These are phyloP conservation scores for Backusella psychrophila DNA, from an alignment of 192 early-diverging fungal genomes.

Conservation along the genomic window DNA sequence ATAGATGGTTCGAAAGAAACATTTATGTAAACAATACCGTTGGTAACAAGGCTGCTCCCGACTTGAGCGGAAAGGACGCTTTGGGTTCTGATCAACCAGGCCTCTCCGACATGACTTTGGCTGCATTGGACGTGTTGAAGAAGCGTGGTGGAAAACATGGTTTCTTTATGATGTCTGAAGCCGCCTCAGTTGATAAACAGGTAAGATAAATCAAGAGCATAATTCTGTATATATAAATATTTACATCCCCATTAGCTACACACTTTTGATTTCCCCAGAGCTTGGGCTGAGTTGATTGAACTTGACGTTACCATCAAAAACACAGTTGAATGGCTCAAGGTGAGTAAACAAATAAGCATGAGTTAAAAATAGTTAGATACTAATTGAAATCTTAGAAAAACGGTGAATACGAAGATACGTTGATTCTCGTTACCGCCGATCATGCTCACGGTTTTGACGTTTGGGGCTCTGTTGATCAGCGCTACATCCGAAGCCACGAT, in stretches of 20 bases:
- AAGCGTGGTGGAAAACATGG: conserved; percentile 57
- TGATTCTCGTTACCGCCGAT: conserved; percentile 65
- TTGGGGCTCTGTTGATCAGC: conserved; percentile 58
- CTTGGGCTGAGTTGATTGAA: conserved; percentile 61
- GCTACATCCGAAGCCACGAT: conserved; percentile 47
- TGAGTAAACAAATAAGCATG: background rate
- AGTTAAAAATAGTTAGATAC: no score
- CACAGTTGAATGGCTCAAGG: conserved; percentile 50
- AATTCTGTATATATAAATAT: no score
- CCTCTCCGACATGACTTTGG: conserved; percentile 55
- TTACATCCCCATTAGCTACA: conserved; percentile 36
- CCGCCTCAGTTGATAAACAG: conserved; percentile 62
- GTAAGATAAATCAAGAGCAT: background rate
- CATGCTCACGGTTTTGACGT: conserved; percentile 65
- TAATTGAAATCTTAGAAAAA: conserved; percentile 20
- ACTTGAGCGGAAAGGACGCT: conserved; percentile 39
- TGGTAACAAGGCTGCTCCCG: conserved; percentile 41
- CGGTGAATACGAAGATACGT: conserved; percentile 49
- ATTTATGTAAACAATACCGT: conserved; percentile 50
- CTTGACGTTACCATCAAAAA: conserved; percentile 58
- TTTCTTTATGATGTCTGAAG: conserved; percentile 66
- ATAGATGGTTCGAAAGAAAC: conserved; percentile 59
- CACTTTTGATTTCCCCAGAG: conserved; percentile 60
- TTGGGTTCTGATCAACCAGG: conserved; percentile 52
- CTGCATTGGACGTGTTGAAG: conserved; percentile 58